Base-by-base conservation (phyloP, 164 flowering plant species). In the Annona cherimola region DNA sequence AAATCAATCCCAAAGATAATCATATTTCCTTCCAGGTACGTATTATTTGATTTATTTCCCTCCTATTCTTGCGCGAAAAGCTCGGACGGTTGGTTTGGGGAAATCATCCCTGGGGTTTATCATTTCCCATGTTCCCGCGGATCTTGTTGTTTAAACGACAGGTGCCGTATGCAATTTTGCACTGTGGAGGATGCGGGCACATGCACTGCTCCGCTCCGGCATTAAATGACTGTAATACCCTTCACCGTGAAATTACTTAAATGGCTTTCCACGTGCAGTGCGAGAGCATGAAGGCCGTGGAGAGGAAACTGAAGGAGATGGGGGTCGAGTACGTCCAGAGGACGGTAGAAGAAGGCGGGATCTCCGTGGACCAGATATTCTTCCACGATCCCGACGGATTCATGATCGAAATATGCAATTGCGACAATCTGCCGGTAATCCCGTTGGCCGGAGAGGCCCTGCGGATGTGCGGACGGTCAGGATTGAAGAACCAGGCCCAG, bases 351-450 rank as follows among this genome's bases (percentile, higher is more conserved):
- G 95, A 90, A 82, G 89, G 93, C 0, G 92, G 97, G 2, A 79
- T 88, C 19, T 70, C 78, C 16, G 92, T 91, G 8, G 93, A 89
- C 42, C 97, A 91, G 70, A 69, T 91, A 18, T 91, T 91, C 82
- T 91, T 91, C 83, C 97, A 91, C 50, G 97, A 91, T 72, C 97
- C 97, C 3, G 94, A 91, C 72, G 97, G 97, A 0, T 89, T 86
- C 88, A 91, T 91, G 97, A 77, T 91, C 60, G 97, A 91, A 78
- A 90, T 91, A 35, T 91, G 97, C 87, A 83, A 90, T 85, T 91
- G 97, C 70, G 93, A 90, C 42, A 85, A 80, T 67, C 81, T 90
- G 3, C 98, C 96, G 1, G 87, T 94, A 12, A 67, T 91, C 11
- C 97, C 96, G 0, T 75, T 94, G 5, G 83, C 75, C 2, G 90